Evolutionary conservation across 768 basidiomycete species (phyloP).

Genomic region (Thelephora ganbajun): DNA sequence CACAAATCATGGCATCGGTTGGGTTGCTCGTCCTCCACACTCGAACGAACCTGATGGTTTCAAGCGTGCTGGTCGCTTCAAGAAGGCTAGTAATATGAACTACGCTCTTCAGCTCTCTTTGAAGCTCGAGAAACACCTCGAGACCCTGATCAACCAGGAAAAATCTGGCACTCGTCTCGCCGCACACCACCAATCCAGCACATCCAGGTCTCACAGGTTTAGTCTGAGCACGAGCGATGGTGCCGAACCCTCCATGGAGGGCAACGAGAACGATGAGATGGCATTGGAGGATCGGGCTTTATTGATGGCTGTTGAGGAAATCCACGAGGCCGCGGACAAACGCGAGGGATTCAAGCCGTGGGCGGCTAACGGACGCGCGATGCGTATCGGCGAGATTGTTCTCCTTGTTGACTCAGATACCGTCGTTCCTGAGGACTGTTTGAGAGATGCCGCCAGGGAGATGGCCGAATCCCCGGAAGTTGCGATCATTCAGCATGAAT

Average conservation of each 20-base stretch:
- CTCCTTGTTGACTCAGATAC: constrained; percentile 39
- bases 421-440: constrained; percentile 37
- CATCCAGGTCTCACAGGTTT: no score
- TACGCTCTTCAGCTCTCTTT: constrained; percentile 22
- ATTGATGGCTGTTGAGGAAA: constrained; percentile 37
- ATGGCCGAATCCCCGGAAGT: constrained; percentile 33
- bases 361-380: constrained; percentile 24
- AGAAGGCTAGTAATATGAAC: constrained; percentile 40
- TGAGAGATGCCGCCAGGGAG: constrained; percentile 37
- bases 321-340: constrained; percentile 21
- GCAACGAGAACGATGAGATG: constrained; percentile 15
- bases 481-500: constrained; percentile 38
- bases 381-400: constrained; percentile 31
- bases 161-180: neutral
- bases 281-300: constrained; percentile 36
- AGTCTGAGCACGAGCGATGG: neutral
- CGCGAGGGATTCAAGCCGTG: constrained; percentile 14
- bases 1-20: constrained; percentile 42
- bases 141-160: constrained; percentile 8
- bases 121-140: constrained; percentile 21
- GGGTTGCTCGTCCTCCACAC: constrained; percentile 45
- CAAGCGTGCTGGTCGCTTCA: constrained; percentile 36
- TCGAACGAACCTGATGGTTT: constrained; percentile 25
- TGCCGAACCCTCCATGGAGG: constrained; percentile 4
- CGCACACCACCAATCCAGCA: no score